Evolutionary conservation across 495 filamentous ascomycete genomes (phyloP).

Genomic region (Jackrogersella multiformis): DNA sequence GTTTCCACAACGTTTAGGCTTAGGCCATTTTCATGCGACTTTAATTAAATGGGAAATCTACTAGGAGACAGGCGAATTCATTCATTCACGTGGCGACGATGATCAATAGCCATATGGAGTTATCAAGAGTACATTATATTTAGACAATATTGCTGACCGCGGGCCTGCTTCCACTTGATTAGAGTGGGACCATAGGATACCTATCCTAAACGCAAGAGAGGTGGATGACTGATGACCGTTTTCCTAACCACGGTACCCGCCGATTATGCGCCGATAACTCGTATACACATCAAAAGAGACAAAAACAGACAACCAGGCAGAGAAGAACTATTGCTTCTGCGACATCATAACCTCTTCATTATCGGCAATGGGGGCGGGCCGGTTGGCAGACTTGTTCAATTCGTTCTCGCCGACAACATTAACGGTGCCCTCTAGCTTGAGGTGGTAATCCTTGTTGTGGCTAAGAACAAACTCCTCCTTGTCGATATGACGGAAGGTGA

Average conservation of each 20-base stretch:
- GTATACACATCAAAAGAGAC: slow-evolving; percentile 1
- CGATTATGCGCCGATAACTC: slow-evolving; percentile 3
- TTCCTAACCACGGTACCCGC: slow-evolving; percentile 17
- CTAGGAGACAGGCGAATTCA: background rate
- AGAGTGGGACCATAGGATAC: background rate
- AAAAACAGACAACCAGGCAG: background rate
- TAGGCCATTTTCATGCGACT: no score
- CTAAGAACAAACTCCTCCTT: slow-evolving; percentile 55
- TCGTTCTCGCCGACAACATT: slow-evolving; percentile 53
- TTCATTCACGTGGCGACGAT: background rate
- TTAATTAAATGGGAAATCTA: background rate
- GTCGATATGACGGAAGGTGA: slow-evolving; percentile 62
- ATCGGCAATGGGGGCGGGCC: slow-evolving; percentile 50
- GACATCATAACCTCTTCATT: slow-evolving; percentile 58
- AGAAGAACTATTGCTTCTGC: slow-evolving; percentile 48
- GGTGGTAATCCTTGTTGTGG: slow-evolving; percentile 50
- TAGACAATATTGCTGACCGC: background rate
- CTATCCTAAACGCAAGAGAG: background rate
- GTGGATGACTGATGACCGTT: slow-evolving; percentile 1
- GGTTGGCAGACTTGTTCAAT: slow-evolving; percentile 51
- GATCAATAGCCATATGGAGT: background rate
- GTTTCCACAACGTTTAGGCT: no score
- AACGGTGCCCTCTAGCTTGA: slow-evolving; percentile 47
- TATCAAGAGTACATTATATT: slow-evolving; percentile 25
- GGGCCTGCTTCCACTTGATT: background rate